These are phyloP conservation scores for Plasmodium coatneyi DNA, from an alignment of 169 alveolate genomes.

Conservation along the genomic window DNA sequence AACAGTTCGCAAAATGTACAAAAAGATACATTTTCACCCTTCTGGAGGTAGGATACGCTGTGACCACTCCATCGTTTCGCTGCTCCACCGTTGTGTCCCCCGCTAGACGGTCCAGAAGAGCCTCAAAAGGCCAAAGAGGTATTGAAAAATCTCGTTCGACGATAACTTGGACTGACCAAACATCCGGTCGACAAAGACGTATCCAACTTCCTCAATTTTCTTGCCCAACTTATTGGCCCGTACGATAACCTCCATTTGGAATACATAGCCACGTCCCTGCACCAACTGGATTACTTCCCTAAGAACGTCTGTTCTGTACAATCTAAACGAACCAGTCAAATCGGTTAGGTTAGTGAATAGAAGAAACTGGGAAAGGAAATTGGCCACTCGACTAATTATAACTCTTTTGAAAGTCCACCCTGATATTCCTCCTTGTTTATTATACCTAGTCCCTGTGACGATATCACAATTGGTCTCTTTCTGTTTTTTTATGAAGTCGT, in stretches of 20 bases:
- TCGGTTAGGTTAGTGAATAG: slow-evolving; percentile 90
- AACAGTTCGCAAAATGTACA: neutral
- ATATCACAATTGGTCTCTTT: slow-evolving; percentile 91
- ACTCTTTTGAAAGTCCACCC: slow-evolving; percentile 96
- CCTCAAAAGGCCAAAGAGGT: slow-evolving; percentile 91
- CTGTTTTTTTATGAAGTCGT: slow-evolving; percentile 92
- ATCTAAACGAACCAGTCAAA: slow-evolving; percentile 96
- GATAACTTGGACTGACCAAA: slow-evolving; percentile 97
- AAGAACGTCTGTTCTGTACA: slow-evolving; percentile 92
- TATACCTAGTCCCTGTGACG: slow-evolving; percentile 97
- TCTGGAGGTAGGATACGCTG: neutral
- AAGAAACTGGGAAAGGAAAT: slow-evolving; percentile 90
- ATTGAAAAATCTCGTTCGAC: slow-evolving; percentile 92
- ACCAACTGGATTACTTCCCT: slow-evolving; percentile 80
- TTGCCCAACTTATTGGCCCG: slow-evolving; percentile 92
- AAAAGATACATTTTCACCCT: neutral
- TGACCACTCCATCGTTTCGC: neutral
- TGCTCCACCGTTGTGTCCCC: neutral
- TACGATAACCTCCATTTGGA: slow-evolving; percentile 97
- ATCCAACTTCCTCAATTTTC: slow-evolving; percentile 96
- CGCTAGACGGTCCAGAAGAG: slow-evolving; percentile 87
- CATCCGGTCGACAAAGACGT: slow-evolving; percentile 96
- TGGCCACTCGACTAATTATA: slow-evolving; percentile 95
- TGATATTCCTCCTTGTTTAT: slow-evolving; percentile 95
- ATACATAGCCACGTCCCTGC: slow-evolving; percentile 92